Evolutionary conservation across 768 basidiomycete species (phyloP).

Genomic region (Boletus subcaerulescens): DNA sequence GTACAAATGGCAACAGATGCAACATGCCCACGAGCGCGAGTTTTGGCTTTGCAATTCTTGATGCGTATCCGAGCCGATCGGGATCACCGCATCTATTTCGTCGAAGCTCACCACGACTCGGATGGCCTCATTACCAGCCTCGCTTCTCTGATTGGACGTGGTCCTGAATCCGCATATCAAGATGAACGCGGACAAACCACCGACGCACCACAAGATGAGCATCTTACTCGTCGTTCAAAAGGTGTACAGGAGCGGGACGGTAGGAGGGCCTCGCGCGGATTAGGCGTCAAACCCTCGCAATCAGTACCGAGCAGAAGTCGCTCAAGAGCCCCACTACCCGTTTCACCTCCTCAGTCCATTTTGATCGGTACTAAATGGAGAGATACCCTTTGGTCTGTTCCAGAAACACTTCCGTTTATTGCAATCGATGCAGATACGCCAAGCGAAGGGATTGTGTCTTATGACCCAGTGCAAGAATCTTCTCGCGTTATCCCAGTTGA

Average conservation of each 20-base stretch:
- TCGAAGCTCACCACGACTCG: constrained; percentile 49
- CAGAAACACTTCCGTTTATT: constrained; percentile 61
- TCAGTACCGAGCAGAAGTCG: constrained; percentile 57
- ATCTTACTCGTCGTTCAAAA: constrained; percentile 41
- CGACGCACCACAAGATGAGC: constrained; percentile 31
- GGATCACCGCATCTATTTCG: constrained; percentile 81
- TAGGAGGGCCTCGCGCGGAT: constrained; percentile 50
- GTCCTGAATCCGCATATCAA: constrained; percentile 27
- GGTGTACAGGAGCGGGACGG: constrained; percentile 52
- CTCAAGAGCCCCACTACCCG: constrained; percentile 49
- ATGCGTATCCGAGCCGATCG: constrained; percentile 87
- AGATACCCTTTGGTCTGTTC: constrained; percentile 63
- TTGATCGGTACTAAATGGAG: constrained; percentile 34
- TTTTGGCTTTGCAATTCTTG: constrained; percentile 80
- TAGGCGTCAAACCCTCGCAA: constrained; percentile 41
- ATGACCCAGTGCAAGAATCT: constrained; percentile 48
- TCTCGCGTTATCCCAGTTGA: constrained; percentile 67
- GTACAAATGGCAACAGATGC: constrained; percentile 45
- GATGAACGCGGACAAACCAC: constrained; percentile 24
- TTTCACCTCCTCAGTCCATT: constrained; percentile 24
- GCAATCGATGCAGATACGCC: constrained; percentile 55
- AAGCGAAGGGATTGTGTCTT: constrained; percentile 66
- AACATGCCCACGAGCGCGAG: constrained; percentile 55
- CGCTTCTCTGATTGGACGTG: constrained; percentile 61
- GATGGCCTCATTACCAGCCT: constrained; percentile 57